These are phyloP conservation scores for Colletotrichum gigasporum DNA, from an alignment of 2,329 filamentous ascomycete species.

Conservation along the genomic window DNA sequence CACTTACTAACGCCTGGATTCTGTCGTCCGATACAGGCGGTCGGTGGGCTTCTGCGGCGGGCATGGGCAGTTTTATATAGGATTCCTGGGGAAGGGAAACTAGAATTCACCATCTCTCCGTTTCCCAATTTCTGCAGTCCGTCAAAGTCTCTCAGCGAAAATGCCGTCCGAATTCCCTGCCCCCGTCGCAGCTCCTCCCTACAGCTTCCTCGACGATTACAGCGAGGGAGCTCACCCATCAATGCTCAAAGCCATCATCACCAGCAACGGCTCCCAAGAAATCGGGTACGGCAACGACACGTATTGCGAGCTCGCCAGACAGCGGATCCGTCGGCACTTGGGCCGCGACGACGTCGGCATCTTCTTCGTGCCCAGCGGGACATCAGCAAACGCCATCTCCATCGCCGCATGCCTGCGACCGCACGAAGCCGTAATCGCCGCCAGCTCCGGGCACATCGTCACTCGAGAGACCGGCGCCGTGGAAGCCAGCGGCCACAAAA, in stretches of 20 bases:
- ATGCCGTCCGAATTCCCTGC: conserved; percentile 18
- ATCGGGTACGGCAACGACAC: conserved; percentile 57
- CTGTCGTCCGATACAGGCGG: not conserved
- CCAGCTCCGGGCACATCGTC: conserved; percentile 59
- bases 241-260: conserved; percentile 55
- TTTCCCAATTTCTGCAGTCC: not conserved
- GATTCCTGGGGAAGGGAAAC: not conserved
- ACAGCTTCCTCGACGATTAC: conserved; percentile 62
- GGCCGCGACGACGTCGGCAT: conserved; percentile 52
- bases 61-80: conserved; percentile 3
- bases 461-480: conserved; percentile 60
- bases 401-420: conserved; percentile 60
- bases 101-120: not conserved
- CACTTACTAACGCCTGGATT: conserved; percentile 26
- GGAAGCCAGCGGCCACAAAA: conserved; percentile 61
- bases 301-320: conserved; percentile 51
- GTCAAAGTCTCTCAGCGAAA: not conserved
- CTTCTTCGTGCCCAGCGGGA: conserved; percentile 62
- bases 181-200: conserved; percentile 33
- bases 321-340: conserved; percentile 42
- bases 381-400: conserved; percentile 60
- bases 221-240: conserved; percentile 61
- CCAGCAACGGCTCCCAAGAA: conserved; percentile 55
- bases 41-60: not conserved
- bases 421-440: conserved; percentile 60